Evolutionary conservation across 176 grass and related monocot species (phyloP), one percentile per base, ranked within the genome.

Genomic region (Musa troglodytarum): DNA sequence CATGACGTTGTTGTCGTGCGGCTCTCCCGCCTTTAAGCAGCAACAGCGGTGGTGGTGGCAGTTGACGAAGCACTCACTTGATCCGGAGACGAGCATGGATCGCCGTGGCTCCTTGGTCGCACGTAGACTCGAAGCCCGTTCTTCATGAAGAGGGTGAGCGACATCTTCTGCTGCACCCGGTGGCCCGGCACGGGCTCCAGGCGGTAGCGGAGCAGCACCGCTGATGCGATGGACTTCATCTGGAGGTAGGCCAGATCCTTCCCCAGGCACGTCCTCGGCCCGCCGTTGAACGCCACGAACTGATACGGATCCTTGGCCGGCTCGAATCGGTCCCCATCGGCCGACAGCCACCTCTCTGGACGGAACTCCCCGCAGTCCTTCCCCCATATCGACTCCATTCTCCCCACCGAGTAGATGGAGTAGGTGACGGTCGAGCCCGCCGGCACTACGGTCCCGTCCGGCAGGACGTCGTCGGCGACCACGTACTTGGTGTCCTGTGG

Each of bases 131-230:
- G 88, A 26, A 97, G 84, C 0, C 94, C 94, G 64, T 97, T 88
- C 81, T 97, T 90, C 94, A 97, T 97, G 86, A 97, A 97, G 13
- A 97, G 86, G 10, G 94, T 97, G 53, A 97, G 94, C 15, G 94
- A 97, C 94, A 97, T 93, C 82, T 97, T 97, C 70, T 97, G 94
- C 85, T 97, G 80, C 75, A 97, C 90, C 80, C 86, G 77, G 84
- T 97, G 88, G 17, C 94, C 88, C 16, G 83, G 88, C 49, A 90
- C 88, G 22, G 87, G 88, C 74, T 85, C 87, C 22, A 97, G 72
- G 17, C 84, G 84, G 79, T 97, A 84, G 73, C 94, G 86, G 55
- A 97, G 86, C 76, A 97, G 88, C 82, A 97, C 83, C 8, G 94
- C 94, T 23, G 94, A 88, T 66, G 94, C 94, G 29, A 97, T 91